phyloP scores from a whole-genome alignment of 768 basidiomycete genomes.

The Hemileccinum rubropunctum region DNA sequence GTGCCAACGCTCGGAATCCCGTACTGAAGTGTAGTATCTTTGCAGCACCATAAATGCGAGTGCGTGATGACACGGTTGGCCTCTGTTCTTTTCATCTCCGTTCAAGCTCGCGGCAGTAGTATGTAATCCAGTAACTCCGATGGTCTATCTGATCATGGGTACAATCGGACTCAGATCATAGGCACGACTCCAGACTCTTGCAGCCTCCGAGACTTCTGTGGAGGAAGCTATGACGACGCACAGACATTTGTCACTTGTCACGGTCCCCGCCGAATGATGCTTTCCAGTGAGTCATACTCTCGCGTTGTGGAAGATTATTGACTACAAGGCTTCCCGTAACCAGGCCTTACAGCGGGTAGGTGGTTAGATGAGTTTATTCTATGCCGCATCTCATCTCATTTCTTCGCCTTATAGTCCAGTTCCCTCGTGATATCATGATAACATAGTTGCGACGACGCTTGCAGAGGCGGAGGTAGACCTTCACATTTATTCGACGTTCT shows the following conservation, averaged over 20 bases:
- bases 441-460: constrained; percentile 47
- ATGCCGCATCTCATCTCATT: constrained; percentile 27
- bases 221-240: constrained; percentile 53
- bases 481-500: background rate
- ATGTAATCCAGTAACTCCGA: too few species aligned
- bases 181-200: too few species aligned
- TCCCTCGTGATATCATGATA: constrained; percentile 48
- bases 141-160: too few species aligned
- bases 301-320: constrained; percentile 54
- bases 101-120: too few species aligned
- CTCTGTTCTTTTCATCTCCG: too few species aligned
- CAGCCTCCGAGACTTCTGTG: constrained; percentile 46
- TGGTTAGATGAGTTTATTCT: constrained; percentile 16
- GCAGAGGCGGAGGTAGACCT: constrained; percentile 48
- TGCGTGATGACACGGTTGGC: too few species aligned
- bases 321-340: constrained; percentile 46
- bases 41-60: too few species aligned
- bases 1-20: too few species aligned
- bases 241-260: constrained; percentile 32
- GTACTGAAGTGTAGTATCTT: too few species aligned
- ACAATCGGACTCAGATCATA: too few species aligned
- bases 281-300: constrained; percentile 51
- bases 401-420: constrained; percentile 39
- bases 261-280: background rate
- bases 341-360: constrained; percentile 19